A percentile compares a stretch with the other conserved stretches of the same genome.
Conservation (phyloP, 139 green algal genomes). For the Chlorella sp. region DNA sequence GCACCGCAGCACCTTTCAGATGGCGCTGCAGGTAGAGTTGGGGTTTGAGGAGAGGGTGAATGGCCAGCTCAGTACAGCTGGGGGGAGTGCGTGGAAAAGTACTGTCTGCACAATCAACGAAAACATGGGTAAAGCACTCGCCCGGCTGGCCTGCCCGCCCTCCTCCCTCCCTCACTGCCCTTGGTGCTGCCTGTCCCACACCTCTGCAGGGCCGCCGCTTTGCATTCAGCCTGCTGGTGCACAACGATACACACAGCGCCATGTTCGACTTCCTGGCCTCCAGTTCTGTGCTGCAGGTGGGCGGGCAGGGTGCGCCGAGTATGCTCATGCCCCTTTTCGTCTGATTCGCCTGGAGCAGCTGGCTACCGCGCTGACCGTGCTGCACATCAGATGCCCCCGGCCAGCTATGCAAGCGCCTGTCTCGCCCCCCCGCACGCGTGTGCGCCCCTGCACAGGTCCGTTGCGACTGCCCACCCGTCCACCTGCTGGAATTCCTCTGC, state of each 20-base stretch:
- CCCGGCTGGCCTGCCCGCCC: no score
- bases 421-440: no score
- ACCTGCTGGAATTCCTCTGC: conserved; percentile 81
- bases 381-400: no score
- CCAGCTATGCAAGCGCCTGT: no score
- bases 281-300: conserved; percentile 80
- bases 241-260: conserved; percentile 72
- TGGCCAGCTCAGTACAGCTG: no score
- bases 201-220: conserved; percentile 58
- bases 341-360: no score
- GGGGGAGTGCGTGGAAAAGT: no score
- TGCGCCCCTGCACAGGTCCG: conserved; percentile 72
- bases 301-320: not conserved
- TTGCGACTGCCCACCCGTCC: conserved; percentile 77
- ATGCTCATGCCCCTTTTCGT: no score
- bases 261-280: conserved; percentile 80
- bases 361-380: not conserved
- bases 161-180: conserved; percentile 33
- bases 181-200: no score
- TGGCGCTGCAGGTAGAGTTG: not conserved
- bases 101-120: no score
- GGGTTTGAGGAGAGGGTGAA: no score
- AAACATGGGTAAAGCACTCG: no score
- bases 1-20: conserved; percentile 54
- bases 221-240: conserved; percentile 83